Base-by-base conservation (phyloP, 352 stramenopile genomes). In the Pythium sp. region DNA sequence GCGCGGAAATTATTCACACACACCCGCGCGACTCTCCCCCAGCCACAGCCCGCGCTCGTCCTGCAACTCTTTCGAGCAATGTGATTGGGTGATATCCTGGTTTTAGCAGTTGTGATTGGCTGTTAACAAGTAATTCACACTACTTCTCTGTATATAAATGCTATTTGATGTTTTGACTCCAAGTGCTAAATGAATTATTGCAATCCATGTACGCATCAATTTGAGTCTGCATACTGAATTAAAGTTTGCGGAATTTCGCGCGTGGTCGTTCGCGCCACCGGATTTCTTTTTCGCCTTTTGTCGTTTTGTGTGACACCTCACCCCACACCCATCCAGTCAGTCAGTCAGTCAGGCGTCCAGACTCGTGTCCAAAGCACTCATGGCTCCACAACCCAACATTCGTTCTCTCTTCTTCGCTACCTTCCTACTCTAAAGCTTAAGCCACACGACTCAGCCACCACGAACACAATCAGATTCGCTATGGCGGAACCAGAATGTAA, bases 31-130 rank as follows among this genome's bases (percentile, higher is more conserved):
- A 68, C 49, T 68, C 54, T 60, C 62, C 62, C 54, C 38, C 55
- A 47, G 7, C 20, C 20, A 15, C n/a, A 46, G 15, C 8, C 26
- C 38, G 38, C 38, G 26, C 15, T 38, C 26, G 28, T 26, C 32
- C 20, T 61, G 56, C 30, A 47, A 12, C 9, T 41, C 32, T 55
- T 54, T n/a, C 7, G 49, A 26, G 53, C 6, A 0, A 5, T 51
- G 3, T 43, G 63, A 80, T 82, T 77, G 70, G 77, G 36, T 47
- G 51, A 82, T 72, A 79, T 28, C n/a, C 9, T 5, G 5, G 24
- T 14, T 24, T 0, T 24, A 24, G 18, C 5, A 5, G n/a, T 58
- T 68, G 61, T 62, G 62, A 79, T 79, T 81, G 72, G 75, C 28
- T 64, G 55, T 49, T 49, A 49, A n/a, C 41, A 49, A 49, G 18